phyloP scores from a whole-genome alignment of 306 rosid species.

The Oxytropis ochrocephala region DNA sequence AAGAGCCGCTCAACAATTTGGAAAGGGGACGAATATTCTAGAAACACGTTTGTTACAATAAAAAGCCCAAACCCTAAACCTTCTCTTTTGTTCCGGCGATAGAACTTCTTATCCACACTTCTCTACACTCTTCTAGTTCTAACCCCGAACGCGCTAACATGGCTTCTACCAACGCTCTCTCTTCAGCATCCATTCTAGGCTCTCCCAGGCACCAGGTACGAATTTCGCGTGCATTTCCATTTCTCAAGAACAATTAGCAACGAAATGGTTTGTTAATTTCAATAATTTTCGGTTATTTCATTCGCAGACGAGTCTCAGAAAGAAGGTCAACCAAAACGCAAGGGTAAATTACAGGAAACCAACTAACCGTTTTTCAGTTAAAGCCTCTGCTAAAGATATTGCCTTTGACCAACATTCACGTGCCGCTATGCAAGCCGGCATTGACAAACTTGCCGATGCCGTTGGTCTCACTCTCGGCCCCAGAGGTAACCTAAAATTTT shows the following conservation, averaged over 20 bases:
- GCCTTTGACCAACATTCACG: slow-evolving; percentile 81
- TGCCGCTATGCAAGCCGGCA: slow-evolving; percentile 68
- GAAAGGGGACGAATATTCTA: slow-evolving; percentile 51
- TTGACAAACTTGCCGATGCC: slow-evolving; percentile 89
- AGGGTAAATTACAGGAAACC: slow-evolving; percentile 55
- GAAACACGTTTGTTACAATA: slow-evolving; percentile 23
- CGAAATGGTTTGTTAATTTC: neutral
- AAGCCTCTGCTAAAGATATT: slow-evolving; percentile 65
- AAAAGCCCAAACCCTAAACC: slow-evolving; percentile 46
- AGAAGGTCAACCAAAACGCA: slow-evolving; percentile 36
- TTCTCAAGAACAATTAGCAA: neutral
- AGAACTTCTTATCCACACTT: slow-evolving; percentile 38
- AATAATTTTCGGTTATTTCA: neutral
- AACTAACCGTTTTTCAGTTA: slow-evolving; percentile 48
- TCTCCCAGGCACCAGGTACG: slow-evolving; percentile 24
- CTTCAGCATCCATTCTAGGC: slow-evolving; percentile 26
- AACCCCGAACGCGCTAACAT: neutral
- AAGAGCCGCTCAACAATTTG: slow-evolving; percentile 25
- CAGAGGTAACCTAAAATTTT: slow-evolving; percentile 45
- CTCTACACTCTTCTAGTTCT: neutral
- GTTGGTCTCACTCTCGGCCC: slow-evolving; percentile 95
- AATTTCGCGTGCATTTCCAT: neutral
- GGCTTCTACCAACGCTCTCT: slow-evolving; percentile 56
- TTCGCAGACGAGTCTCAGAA: slow-evolving; percentile 35
- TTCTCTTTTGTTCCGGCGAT: neutral